These are phyloP conservation scores for Yamadazyma sp. DNA, from an alignment of 1,139 yeast genomes.

Conservation along the genomic window DNA sequence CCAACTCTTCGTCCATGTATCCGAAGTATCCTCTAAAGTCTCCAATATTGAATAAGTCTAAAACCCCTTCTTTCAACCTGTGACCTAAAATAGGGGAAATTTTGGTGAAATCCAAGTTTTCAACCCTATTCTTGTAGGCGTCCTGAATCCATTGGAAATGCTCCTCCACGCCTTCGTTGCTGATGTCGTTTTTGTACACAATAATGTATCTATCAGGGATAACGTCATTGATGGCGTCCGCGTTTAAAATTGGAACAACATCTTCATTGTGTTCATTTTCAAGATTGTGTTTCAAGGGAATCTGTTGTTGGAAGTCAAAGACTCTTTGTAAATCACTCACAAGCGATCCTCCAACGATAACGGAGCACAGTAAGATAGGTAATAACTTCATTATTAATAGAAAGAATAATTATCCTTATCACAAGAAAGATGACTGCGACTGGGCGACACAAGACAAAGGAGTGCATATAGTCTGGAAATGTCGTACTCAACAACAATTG, in stretches of 20 bases:
- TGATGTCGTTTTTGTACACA: conserved; percentile 65
- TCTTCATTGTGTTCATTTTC: conserved; percentile 9
- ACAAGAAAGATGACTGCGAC: neutral
- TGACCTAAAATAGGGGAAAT: conserved; percentile 15
- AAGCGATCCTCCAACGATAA: conserved; percentile 5
- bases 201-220: conserved; percentile 75
- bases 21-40: conserved; percentile 69
- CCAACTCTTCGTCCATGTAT: conserved; percentile 66
- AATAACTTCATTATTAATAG: conserved; percentile 8
- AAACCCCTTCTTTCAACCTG: conserved; percentile 9
- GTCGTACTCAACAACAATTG: too few species aligned
- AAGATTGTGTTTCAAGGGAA: conserved; percentile 9
- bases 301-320: conserved; percentile 10
- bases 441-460: neutral
- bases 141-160: conserved; percentile 64
- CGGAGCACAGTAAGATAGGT: conserved; percentile 4
- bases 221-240: conserved; percentile 43
- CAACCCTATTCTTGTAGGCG: conserved; percentile 36
- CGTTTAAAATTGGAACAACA: conserved; percentile 43
- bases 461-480: too few species aligned
- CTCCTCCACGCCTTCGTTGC: conserved; percentile 50
- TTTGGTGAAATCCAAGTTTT: conserved; percentile 23
- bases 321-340: conserved; percentile 9
- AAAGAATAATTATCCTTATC: neutral
- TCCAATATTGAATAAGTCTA: conserved; percentile 52